phyloP scores from a whole-genome alignment of 495 filamentous ascomycete genomes.

The Parachaetomium inaequale region DNA sequence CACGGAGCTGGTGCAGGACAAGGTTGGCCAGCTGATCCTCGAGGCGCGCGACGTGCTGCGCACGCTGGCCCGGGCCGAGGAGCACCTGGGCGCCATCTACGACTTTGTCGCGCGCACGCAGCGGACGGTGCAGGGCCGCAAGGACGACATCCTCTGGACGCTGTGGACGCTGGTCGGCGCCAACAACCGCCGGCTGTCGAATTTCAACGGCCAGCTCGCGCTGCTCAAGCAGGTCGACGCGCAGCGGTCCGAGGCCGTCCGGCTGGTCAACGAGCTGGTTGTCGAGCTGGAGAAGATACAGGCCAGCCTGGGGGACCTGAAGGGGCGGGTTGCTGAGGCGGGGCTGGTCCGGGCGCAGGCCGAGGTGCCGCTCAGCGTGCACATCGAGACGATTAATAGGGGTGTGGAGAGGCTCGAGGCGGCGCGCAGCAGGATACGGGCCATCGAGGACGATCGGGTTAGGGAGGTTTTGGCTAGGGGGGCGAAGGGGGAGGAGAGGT shows the following conservation, averaged over 20 bases:
- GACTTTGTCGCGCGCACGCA: slow-evolving; percentile 58
- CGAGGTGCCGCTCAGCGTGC: slow-evolving; percentile 60
- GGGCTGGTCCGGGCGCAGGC: slow-evolving; percentile 43
- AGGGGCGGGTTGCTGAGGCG: slow-evolving; percentile 60
- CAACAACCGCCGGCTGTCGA: slow-evolving; percentile 52
- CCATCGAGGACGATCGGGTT: slow-evolving; percentile 56
- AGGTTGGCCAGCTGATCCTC: slow-evolving; percentile 59
- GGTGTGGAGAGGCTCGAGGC: slow-evolving; percentile 63
- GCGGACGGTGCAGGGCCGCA: slow-evolving; percentile 44
- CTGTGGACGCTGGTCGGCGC: slow-evolving; percentile 70
- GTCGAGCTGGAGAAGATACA: slow-evolving; percentile 64
- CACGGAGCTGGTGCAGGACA: slow-evolving; percentile 59
- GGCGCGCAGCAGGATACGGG: slow-evolving; percentile 52
- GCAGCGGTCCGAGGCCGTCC: slow-evolving; percentile 58
- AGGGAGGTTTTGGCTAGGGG: slow-evolving; percentile 48
- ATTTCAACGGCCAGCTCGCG: slow-evolving; percentile 53
- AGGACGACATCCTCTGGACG: slow-evolving; percentile 57
- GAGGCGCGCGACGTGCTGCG: slow-evolving; percentile 60
- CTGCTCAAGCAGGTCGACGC: slow-evolving; percentile 55
- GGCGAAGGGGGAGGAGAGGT: slow-evolving; percentile 24
- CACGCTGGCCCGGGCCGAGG: slow-evolving; percentile 58
- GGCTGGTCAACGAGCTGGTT: slow-evolving; percentile 57
- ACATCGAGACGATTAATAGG: slow-evolving; percentile 64
- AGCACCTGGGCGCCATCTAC: slow-evolving; percentile 59
- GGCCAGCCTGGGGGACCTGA: slow-evolving; percentile 61